Percentiles rank a stretch among this genome's conserved stretches.
Conservation (phyloP, 1,139 yeast genomes). For the Suzukiozyma palmioleophila region DNA sequence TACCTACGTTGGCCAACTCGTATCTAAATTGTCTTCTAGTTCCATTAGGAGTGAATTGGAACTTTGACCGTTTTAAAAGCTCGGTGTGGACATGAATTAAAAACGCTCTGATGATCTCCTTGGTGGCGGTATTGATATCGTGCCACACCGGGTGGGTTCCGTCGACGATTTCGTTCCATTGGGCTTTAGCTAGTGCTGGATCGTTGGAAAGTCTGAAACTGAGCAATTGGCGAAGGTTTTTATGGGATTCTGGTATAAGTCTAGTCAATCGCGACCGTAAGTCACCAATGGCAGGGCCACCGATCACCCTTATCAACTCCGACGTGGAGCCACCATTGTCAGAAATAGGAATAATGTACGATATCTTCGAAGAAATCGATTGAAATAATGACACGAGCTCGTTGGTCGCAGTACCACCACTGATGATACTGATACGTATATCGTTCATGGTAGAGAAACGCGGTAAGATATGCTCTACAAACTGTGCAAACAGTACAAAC, state of each 20-base stretch:
- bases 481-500: no score
- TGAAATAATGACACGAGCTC: constrained; percentile 50
- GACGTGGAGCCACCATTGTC: constrained; percentile 97
- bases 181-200: constrained; percentile 50
- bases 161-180: constrained; percentile 78
- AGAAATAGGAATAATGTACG: constrained; percentile 76
- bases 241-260: constrained; percentile 51
- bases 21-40: constrained; percentile 55
- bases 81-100: constrained; percentile 77
- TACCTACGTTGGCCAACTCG: constrained; percentile 81
- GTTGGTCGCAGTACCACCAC: constrained; percentile 80
- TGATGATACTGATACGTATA: constrained; percentile 41
- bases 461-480: no score
- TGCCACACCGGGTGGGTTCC: constrained; percentile 75
- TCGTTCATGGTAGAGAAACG: no score
- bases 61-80: constrained; percentile 62
- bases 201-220: constrained; percentile 59
- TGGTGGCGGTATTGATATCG: constrained; percentile 54
- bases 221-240: constrained; percentile 44
- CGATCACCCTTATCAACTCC: constrained; percentile 81
- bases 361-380: constrained; percentile 35
- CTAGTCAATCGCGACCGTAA: constrained; percentile 77
- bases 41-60: constrained; percentile 24
- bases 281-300: constrained; percentile 96
- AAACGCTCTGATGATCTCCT: constrained; percentile 74